Percentiles rank a stretch among this genome's conserved stretches.
phyloP scores from a whole-genome alignment of 116 monocot species.

The Thalassia testudinum region DNA sequence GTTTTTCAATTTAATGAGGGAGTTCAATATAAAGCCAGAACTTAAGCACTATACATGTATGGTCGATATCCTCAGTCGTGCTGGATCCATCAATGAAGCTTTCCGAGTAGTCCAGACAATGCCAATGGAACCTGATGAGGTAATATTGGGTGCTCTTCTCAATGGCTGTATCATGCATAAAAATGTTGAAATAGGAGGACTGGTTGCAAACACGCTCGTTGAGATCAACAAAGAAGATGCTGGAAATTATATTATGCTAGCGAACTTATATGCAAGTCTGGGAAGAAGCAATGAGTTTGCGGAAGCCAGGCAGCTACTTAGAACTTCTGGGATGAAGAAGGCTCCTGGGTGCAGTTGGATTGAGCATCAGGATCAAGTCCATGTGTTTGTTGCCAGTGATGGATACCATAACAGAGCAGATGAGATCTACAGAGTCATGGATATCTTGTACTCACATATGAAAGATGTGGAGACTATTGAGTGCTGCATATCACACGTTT shows the following conservation, averaged over 20 bases:
- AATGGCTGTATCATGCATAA: conserved; percentile 27
- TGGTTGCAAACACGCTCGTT: conserved; percentile 39
- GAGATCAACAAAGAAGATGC: conserved; percentile 29
- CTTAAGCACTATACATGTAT: conserved; percentile 30
- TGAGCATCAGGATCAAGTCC: conserved; percentile 13
- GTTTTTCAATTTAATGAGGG: conserved; percentile 21
- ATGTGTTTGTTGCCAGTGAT: conserved; percentile 41
- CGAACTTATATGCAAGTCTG: conserved; percentile 35
- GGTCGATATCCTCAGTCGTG: conserved; percentile 26
- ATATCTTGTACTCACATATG: conserved; percentile 5
- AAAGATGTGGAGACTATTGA: not conserved
- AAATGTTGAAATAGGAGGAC: conserved; percentile 38
- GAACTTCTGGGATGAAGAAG: conserved; percentile 25
- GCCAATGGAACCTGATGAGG: conserved; percentile 17
- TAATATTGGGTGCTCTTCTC: conserved; percentile 27
- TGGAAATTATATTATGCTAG: conserved; percentile 47
- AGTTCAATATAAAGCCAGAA: conserved; percentile 12
- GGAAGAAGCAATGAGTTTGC: conserved; percentile 15
- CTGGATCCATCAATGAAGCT: conserved; percentile 16
- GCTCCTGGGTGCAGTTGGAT: conserved; percentile 58
- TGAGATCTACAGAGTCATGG: conserved; percentile 6
- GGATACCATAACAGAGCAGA: not conserved
- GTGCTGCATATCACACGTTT: too few relatives aligned
- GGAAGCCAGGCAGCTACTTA: conserved; percentile 32
- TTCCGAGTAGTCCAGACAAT: conserved; percentile 9